Percentiles rank a stretch among this genome's conserved stretches.
Evolutionary conservation across 2,329 filamentous ascomycete species (phyloP).

Genomic region (Pseudogymnoascus sp.): DNA sequence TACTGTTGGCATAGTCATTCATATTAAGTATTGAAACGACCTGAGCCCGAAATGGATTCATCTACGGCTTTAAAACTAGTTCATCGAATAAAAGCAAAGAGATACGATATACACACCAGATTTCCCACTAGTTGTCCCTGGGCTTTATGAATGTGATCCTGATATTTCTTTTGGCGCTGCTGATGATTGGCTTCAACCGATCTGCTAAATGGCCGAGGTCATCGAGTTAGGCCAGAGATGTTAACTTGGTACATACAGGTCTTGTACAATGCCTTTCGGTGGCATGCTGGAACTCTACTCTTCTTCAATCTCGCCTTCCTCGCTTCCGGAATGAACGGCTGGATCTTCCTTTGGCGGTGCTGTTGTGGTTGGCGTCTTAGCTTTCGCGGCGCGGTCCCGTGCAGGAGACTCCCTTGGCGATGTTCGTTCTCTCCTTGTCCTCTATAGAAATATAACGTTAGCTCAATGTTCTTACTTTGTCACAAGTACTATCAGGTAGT

Average conservation of each 20-base stretch:
- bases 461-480: slow-evolving; percentile 2
- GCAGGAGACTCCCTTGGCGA: slow-evolving; percentile 44
- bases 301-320: slow-evolving; percentile 98
- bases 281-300: not conserved
- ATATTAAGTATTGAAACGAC: slow-evolving; percentile 2
- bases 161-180: not conserved
- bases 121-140: not conserved
- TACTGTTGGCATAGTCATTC: slow-evolving; percentile 7
- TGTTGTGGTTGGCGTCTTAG: slow-evolving; percentile 44
- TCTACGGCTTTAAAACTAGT: slow-evolving; percentile 5
- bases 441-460: slow-evolving; percentile 32
- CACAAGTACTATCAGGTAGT: slow-evolving; percentile 24
- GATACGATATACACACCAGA: slow-evolving; percentile 5
- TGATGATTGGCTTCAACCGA: not conserved
- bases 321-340: slow-evolving; percentile 63
- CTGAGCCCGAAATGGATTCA: slow-evolving; percentile 6
- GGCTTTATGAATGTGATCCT: not conserved
- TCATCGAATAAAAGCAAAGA: slow-evolving; percentile 9
- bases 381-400: slow-evolving; percentile 48
- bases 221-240: slow-evolving; percentile 25
- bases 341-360: slow-evolving; percentile 37
- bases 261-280: slow-evolving; percentile 7
- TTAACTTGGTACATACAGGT: slow-evolving; percentile 29
- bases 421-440: slow-evolving; percentile 50
- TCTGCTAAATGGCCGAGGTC: slow-evolving; percentile 20